Base-by-base conservation (phyloP, 1,139 yeast species). In the Hyphopichia burtonii region DNA sequence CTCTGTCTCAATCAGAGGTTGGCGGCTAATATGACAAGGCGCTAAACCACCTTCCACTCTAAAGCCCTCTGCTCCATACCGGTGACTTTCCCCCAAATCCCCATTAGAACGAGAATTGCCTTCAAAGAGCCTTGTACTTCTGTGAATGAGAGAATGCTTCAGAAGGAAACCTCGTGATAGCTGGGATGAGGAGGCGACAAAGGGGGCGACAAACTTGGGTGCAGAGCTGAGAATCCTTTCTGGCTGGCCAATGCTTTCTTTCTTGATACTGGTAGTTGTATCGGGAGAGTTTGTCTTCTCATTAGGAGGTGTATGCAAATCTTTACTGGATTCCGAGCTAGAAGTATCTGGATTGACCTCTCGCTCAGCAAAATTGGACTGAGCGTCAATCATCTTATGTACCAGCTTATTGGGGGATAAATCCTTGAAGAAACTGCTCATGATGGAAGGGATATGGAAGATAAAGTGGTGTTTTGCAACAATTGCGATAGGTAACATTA, bases 391-490 rank as follows among this genome's bases (percentile, higher is more conserved):
- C 9, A 22, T 9, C 28, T 25, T 25, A 9, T 5, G 12, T 12
- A 25, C n/a, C 11, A 25, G n/a, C n/a, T 25, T 25, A 25, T 25
- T 33, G 3, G 25, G 25, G 5, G 36, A 10, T 12, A 20, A 16
- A n/a, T 33, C 36, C 20, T 33, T 33, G 27, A 33, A 33, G 25
- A 33, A 33, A 4, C 25, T n/a, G 11, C 34, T 11, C 34, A 31
- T 17, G 20, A 4, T 31, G 6, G 16, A 5, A 4, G 4, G 15
- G 16, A 4, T 17, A 9, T 11, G 5, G 34, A 17, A 17, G 3
- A n/a, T 16, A 18, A 17, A 12, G 20, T 16, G n/a, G 5, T 31
- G 20, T 31, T n/a, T 31, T 16, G 22, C 22, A 31, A 18, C 28
- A 25, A 25, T 9, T 25, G 28, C 11, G 28, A 25, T 25, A 25